A percentile compares a stretch with the other conserved stretches of the same genome.
These are phyloP conservation scores for Monilinia vaccinii-corymbosi DNA, from an alignment of 2,329 filamentous ascomycete species.

Conservation along the genomic window DNA sequence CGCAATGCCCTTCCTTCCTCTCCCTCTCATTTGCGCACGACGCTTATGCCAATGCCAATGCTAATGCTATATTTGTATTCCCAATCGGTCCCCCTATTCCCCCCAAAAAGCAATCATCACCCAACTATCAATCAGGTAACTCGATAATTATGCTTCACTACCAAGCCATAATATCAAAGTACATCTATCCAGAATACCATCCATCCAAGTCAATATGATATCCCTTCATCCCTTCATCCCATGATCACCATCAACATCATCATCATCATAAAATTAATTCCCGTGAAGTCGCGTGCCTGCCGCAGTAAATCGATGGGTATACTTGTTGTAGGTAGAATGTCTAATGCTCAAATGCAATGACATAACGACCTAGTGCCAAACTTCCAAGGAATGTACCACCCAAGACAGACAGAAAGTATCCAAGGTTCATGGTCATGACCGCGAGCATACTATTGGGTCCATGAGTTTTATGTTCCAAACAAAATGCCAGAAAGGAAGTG, in stretches of 20 bases:
- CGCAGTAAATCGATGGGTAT: neutral
- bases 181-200: neutral
- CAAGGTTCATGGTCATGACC: constrained; percentile 83
- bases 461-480: constrained; percentile 3
- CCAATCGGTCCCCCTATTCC: neutral
- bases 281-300: constrained; percentile 11
- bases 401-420: constrained; percentile 75
- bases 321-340: neutral
- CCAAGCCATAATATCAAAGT: neutral
- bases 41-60: neutral
- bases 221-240: too few relatives aligned
- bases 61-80: neutral
- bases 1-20: neutral
- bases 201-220: neutral
- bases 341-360: constrained; percentile 17
- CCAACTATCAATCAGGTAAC: neutral
- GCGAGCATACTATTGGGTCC: constrained; percentile 64
- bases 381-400: constrained; percentile 79
- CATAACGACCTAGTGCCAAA: constrained; percentile 37
- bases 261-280: neutral
- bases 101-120: neutral
- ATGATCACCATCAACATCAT: neutral
- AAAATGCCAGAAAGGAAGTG: neutral
- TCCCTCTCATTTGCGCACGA: neutral
- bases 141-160: constrained; percentile 3